These are phyloP conservation scores for Nasturtium officinale DNA, from an alignment of 345 rosid species.

Conservation along the genomic window DNA sequence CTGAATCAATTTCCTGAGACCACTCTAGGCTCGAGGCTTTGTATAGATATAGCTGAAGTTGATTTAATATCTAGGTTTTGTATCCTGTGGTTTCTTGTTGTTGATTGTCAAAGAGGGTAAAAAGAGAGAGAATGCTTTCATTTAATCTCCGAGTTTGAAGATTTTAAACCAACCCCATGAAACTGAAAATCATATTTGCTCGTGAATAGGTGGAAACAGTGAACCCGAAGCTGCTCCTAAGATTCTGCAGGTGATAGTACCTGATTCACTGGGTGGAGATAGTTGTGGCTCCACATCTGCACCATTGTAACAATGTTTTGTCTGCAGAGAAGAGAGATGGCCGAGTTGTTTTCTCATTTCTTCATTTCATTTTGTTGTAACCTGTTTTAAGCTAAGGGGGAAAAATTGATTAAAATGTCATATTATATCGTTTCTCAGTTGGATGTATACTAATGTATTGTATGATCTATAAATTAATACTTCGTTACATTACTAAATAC, in stretches of 20 bases:
- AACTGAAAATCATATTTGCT: slow-evolving; percentile 14
- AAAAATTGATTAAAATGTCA: slow-evolving; percentile 3
- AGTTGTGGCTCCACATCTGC: slow-evolving; percentile 40
- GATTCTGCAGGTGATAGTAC: slow-evolving; percentile 22
- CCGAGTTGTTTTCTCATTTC: slow-evolving; percentile 14
- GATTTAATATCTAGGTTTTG: not conserved
- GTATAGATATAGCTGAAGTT: slow-evolving; percentile 1
- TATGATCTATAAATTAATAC: too few species aligned
- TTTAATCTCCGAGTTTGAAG: not conserved
- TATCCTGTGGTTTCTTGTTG: not conserved
- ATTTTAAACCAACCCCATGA: slow-evolving; percentile 21
- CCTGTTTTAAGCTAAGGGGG: not conserved
- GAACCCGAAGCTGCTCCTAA: slow-evolving; percentile 54
- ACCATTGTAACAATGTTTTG: slow-evolving; percentile 40
- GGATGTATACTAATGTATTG: slow-evolving; percentile 6
- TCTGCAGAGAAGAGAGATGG: slow-evolving; percentile 43
- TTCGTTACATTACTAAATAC: too few species aligned
- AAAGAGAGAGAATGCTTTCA: not conserved
- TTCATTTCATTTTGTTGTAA: slow-evolving; percentile 1
- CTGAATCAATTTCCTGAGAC: not conserved
- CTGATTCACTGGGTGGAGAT: slow-evolving; percentile 44
- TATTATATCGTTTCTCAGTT: slow-evolving; percentile 7
- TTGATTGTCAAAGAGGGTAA: slow-evolving; percentile 4
- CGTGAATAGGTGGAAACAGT: slow-evolving; percentile 44
- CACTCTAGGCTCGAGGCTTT: not conserved